Percentiles rank a stretch among this genome's conserved stretches.
Conservation (phyloP, 495 filamentous ascomycete genomes). For the Cryomyces antarcticus region DNA sequence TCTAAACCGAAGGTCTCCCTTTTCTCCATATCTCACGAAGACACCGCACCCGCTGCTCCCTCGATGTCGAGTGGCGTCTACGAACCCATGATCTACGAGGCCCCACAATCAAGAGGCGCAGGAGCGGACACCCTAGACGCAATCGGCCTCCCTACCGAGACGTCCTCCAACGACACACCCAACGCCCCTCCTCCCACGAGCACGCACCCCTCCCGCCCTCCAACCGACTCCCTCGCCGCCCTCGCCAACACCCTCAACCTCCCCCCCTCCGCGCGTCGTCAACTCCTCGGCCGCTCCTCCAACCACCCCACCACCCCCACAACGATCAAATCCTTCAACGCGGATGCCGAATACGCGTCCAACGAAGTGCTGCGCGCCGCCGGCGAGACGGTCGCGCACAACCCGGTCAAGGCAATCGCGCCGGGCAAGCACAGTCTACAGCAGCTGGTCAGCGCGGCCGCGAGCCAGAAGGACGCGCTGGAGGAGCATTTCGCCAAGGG, state of each 20-base stretch:
- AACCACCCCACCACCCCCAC: slow-evolving; percentile 15
- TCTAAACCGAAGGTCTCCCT: slow-evolving; percentile 30
- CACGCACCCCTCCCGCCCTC: slow-evolving; percentile 1
- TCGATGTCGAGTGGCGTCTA: slow-evolving; percentile 21
- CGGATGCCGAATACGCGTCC: slow-evolving; percentile 60
- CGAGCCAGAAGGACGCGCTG: slow-evolving; percentile 58
- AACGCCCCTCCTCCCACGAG: neutral
- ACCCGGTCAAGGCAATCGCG: slow-evolving; percentile 66
- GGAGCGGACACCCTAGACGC: neutral
- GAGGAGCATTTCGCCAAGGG: slow-evolving; percentile 76
- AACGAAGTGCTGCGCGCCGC: slow-evolving; percentile 56
- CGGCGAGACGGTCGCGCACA: slow-evolving; percentile 47
- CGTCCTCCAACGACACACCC: neutral
- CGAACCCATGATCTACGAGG: slow-evolving; percentile 5
- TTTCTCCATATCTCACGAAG: slow-evolving; percentile 32
- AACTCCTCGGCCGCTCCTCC: slow-evolving; percentile 54
- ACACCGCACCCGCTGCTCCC: slow-evolving; percentile 4
- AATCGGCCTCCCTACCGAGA: neutral
- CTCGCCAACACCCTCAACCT: slow-evolving; percentile 60
- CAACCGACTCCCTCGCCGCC: slow-evolving; percentile 30
- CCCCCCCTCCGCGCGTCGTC: slow-evolving; percentile 48
- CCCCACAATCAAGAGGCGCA: neutral
- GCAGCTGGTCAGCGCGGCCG: slow-evolving; percentile 66
- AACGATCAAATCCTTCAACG: slow-evolving; percentile 61
- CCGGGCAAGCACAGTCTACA: slow-evolving; percentile 74